These are phyloP conservation scores for Lactarius akahatsu DNA, from an alignment of 768 basidiomycete species.

Conservation along the genomic window DNA sequence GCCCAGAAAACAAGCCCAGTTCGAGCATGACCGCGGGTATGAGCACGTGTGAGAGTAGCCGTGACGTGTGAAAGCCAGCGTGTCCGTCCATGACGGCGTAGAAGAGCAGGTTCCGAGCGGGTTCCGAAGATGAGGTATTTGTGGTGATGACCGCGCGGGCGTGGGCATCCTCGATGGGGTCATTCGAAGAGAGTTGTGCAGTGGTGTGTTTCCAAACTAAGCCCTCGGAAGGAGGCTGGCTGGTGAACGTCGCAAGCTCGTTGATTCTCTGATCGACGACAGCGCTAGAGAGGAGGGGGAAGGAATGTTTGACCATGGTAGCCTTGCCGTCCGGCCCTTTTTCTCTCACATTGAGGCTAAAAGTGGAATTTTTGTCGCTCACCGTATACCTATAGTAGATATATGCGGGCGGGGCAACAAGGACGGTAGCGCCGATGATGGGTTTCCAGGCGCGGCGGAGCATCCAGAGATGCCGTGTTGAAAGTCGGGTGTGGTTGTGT, in stretches of 20 bases:
- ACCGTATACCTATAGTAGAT: constrained; percentile 49
- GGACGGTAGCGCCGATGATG: constrained; percentile 51
- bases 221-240: constrained; percentile 50
- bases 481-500: not conserved
- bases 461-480: constrained; percentile 42
- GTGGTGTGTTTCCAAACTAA: constrained; percentile 75
- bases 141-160: constrained; percentile 66
- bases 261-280: constrained; percentile 57
- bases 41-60: constrained; percentile 76
- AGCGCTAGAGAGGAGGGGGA: constrained; percentile 56
- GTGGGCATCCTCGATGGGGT: constrained; percentile 89
- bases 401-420: constrained; percentile 60
- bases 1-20: constrained; percentile 53
- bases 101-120: constrained; percentile 73
- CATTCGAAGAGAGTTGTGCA: constrained; percentile 79
- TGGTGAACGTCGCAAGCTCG: constrained; percentile 50
- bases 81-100: constrained; percentile 94
- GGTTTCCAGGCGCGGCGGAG: constrained; percentile 69
- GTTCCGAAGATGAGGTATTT: constrained; percentile 56
- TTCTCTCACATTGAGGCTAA: constrained; percentile 57
- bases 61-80: constrained; percentile 78
- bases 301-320: constrained; percentile 49
- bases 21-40: constrained; percentile 83
- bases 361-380: constrained; percentile 41
- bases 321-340: constrained; percentile 60